Evolutionary conservation across 164 flowering plant species (phyloP).

Genomic region (Stephania japonica): DNA sequence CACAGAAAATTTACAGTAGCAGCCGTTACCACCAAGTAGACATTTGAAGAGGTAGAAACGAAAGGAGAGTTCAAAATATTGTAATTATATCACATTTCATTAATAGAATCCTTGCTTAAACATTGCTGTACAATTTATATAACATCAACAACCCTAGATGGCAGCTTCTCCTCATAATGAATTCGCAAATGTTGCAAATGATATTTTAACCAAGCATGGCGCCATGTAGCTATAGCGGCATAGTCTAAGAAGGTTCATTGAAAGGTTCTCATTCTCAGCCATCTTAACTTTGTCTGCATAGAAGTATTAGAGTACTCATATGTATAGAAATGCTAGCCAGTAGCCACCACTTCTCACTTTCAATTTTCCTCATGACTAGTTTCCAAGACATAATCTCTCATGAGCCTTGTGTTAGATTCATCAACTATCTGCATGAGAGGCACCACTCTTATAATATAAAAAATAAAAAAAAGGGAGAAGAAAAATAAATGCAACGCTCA

Average conservation of each 20-base stretch:
- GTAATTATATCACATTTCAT: not conserved
- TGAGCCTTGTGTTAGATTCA: slow-evolving; percentile 65
- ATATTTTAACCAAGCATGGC: not conserved
- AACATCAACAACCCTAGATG: not conserved
- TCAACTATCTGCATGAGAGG: slow-evolving; percentile 51
- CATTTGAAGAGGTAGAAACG: not conserved
- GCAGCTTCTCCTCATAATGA: not conserved
- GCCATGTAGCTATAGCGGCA: not conserved
- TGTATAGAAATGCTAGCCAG: not conserved
- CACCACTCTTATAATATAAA: not conserved
- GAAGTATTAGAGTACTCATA: not conserved
- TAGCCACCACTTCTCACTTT: slow-evolving; percentile 23
- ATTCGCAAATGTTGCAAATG: not conserved
- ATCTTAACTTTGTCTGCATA: not conserved
- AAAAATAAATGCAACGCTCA: not conserved
- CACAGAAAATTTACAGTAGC: not conserved
- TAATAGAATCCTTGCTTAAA: not conserved
- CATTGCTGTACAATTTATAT: not conserved
- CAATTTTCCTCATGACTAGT: slow-evolving; percentile 48
- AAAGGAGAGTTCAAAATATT: not conserved
- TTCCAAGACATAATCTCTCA: slow-evolving; percentile 83
- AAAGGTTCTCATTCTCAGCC: not conserved
- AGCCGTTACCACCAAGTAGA: not conserved
- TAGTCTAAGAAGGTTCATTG: not conserved
- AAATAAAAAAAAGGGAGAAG: not conserved